Conservation (phyloP, 1,284 basidiomycete genomes). For the Mixia osmundae region DNA sequence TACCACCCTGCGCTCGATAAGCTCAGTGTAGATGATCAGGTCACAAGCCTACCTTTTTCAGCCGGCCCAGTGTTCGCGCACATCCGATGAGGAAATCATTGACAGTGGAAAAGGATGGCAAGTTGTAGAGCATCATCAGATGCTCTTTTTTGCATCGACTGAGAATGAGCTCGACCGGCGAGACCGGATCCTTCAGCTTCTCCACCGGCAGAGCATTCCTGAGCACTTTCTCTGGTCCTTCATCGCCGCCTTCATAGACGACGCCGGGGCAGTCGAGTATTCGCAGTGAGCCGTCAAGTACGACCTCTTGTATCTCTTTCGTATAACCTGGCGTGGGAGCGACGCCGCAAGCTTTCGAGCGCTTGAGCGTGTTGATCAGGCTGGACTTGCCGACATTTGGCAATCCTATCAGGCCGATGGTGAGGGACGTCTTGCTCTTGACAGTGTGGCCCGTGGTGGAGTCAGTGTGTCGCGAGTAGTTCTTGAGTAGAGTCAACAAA, state of each 20-base stretch:
- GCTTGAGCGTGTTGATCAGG: slow-evolving; percentile 81
- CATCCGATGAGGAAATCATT: slow-evolving; percentile 79
- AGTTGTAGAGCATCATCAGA: slow-evolving; percentile 58
- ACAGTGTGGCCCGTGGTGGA: slow-evolving; percentile 7
- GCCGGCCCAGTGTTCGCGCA: slow-evolving; percentile 57
- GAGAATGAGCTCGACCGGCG: slow-evolving; percentile 67
- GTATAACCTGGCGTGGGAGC: slow-evolving; percentile 89
- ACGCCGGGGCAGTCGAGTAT: slow-evolving; percentile 93
- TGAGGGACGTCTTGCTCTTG: slow-evolving; percentile 28
- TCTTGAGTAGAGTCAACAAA: slow-evolving; percentile 69
- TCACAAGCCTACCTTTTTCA: slow-evolving; percentile 39
- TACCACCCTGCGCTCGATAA: slow-evolving; percentile 41
- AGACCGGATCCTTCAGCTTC: slow-evolving; percentile 69
- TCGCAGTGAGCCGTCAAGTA: slow-evolving; percentile 73
- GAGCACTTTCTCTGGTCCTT: slow-evolving; percentile 49
- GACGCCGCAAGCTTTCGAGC: slow-evolving; percentile 75
- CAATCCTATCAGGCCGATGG: slow-evolving; percentile 84
- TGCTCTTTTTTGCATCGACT: slow-evolving; percentile 39
- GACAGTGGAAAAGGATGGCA: slow-evolving; percentile 49
- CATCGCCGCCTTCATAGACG: slow-evolving; percentile 41
- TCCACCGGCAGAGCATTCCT: slow-evolving; percentile 84
- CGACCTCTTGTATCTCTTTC: slow-evolving; percentile 76
- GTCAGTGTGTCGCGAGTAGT: slow-evolving; percentile 31
- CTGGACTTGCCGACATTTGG: slow-evolving; percentile 95
- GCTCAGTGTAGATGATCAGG: slow-evolving; percentile 5